Percentiles rank a stretch among this genome's conserved stretches.
Conservation (phyloP, 2,329 filamentous ascomycete species). For the Fusarium keratoplasticum region DNA sequence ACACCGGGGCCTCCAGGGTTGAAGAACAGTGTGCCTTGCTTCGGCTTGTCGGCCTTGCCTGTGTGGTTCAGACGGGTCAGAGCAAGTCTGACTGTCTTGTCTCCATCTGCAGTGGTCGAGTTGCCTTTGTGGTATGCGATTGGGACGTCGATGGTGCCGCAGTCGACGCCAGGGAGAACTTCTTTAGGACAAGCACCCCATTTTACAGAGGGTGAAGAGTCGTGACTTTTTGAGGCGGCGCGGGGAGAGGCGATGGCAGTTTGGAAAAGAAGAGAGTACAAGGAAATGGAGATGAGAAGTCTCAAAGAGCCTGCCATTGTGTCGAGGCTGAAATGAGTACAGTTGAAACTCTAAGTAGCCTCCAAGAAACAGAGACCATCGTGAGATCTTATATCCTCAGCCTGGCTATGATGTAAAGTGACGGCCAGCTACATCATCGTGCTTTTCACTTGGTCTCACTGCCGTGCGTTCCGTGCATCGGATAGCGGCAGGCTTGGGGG, state of each 20-base stretch:
- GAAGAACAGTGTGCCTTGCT: conserved; percentile 30
- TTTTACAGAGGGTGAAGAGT: conserved; percentile 8
- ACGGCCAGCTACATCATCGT: conserved; percentile 5
- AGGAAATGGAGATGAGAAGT: not conserved
- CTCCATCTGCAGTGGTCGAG: conserved; percentile 19
- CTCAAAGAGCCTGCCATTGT: conserved; percentile 1
- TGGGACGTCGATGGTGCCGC: conserved; percentile 30
- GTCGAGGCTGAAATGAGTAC: not conserved
- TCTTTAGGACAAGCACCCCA: conserved; percentile 16
- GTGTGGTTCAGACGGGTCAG: conserved; percentile 29
- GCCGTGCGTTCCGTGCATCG: conserved; percentile 13
- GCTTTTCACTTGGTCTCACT: not conserved
- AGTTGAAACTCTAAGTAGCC: not conserved
- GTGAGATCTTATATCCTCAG: conserved; percentile 8
- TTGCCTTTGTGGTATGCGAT: conserved; percentile 30
- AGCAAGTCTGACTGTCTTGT: conserved; percentile 13
- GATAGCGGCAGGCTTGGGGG: not conserved
- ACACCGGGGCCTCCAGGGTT: conserved; percentile 41
- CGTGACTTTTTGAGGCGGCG: not conserved
- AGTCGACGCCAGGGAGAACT: conserved; percentile 30
- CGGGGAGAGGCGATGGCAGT: not conserved
- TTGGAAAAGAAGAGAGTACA: conserved; percentile 1
- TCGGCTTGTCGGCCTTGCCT: conserved; percentile 17
- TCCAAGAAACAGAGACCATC: not conserved
- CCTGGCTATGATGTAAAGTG: conserved; percentile 2